Conservation (phyloP, 225 moss, liverwort and hornwort species). For the Antitrichia curtipendula region DNA sequence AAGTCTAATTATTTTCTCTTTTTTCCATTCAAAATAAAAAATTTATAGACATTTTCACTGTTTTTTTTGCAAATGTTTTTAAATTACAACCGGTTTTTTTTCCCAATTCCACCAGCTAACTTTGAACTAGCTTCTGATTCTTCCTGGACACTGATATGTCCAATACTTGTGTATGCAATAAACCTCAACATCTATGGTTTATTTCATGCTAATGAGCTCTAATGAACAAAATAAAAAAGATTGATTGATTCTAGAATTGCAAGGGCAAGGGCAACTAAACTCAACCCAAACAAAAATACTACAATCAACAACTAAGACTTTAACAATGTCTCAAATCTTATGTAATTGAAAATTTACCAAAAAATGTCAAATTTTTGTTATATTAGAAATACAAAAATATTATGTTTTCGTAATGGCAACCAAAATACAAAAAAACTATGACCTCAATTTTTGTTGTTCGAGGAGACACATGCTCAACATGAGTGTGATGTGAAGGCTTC, state of each 20-base stretch:
- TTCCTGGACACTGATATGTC: too few species aligned
- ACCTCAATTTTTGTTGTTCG: background rate
- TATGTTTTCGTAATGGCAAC: background rate
- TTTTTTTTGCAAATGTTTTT: too few species aligned
- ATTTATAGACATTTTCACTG: too few species aligned
- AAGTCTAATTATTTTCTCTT: too few species aligned
- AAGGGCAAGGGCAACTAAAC: background rate
- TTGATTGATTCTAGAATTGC: background rate
- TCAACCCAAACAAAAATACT: too few species aligned
- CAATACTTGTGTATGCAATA: background rate
- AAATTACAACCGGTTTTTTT: too few species aligned
- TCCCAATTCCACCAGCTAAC: too few species aligned
- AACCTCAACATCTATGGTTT: background rate
- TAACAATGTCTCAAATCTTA: background rate
- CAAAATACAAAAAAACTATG: background rate
- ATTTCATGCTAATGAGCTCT: background rate
- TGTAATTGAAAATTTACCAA: background rate
- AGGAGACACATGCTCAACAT: background rate
- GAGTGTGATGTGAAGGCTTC: background rate
- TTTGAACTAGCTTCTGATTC: too few species aligned
- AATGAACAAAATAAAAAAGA: background rate
- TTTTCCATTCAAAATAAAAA: too few species aligned
- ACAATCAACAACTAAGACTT: background rate
- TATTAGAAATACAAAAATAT: background rate
- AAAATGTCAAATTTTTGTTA: background rate